A percentile compares a stretch with the other conserved stretches of the same genome.
These are phyloP conservation scores for Rubia tinctorum DNA, from an alignment of 305 asterid species.

Conservation along the genomic window DNA sequence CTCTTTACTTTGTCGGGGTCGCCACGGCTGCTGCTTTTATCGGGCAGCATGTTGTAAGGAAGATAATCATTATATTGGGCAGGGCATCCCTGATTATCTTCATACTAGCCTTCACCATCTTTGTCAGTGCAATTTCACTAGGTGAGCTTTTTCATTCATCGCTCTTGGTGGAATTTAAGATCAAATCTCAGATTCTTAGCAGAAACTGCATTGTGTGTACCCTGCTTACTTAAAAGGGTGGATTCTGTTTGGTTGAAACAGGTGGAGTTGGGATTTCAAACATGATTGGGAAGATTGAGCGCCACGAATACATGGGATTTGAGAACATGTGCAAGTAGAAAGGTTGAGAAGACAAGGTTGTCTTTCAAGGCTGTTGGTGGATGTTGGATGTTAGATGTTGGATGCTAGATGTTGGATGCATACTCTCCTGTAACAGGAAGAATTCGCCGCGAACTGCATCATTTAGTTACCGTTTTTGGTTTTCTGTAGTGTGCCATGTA, in stretches of 20 bases:
- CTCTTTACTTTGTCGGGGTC: conserved; percentile 60
- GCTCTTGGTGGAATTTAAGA: neutral
- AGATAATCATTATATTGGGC: conserved; percentile 60
- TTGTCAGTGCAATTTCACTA: conserved; percentile 83
- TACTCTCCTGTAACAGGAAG: neutral
- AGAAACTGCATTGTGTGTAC: neutral
- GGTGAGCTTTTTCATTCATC: conserved; percentile 35
- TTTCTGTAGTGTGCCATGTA: neutral
- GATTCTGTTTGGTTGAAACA: conserved; percentile 18
- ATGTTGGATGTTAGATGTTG: neutral
- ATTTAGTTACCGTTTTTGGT: neutral
- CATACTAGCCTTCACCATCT: conserved; percentile 81
- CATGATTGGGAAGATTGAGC: conserved; percentile 74
- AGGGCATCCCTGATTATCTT: conserved; percentile 90
- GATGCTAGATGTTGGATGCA: no score
- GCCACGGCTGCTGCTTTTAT: conserved; percentile 77
- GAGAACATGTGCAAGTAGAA: conserved; percentile 87
- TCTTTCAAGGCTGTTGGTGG: neutral
- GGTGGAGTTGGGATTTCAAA: conserved; percentile 94
- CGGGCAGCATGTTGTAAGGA: conserved; percentile 83
- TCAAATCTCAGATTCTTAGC: neutral
- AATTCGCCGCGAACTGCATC: neutral
- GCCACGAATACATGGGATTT: conserved; percentile 89
- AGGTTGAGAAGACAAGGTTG: conserved; percentile 14
- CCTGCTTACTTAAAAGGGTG: neutral